Base-by-base conservation (phyloP, 139 green algal genomes). In the Picochlorum costavermella region DNA sequence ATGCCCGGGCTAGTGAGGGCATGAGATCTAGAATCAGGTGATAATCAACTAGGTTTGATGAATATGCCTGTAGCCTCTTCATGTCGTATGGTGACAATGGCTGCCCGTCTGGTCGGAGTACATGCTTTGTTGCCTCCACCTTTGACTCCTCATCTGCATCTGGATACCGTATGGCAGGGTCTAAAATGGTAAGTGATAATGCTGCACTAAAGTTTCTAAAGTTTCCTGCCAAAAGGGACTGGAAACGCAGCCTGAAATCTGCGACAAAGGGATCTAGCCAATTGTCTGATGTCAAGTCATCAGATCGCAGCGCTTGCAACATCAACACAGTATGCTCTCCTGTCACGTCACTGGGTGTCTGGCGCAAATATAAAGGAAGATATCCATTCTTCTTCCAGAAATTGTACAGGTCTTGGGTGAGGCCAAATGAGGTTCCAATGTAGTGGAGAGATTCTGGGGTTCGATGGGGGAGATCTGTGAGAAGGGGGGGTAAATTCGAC, bases 301-400 rank as follows among this genome's bases (percentile, higher is more conserved):
- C 68, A 20, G 81, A 79, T 50, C 53, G 6, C 61, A 98, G 83
- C 23, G 89, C 68, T 16, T 72, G 73, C 28, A 96, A 59, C 87
- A 96, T 88, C 33, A 98, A 83, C 50, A 84, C 80, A 2, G 87
- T 96, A 84, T 97, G 81, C 81, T 98, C 92, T 4, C 91, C 83
- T 45, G 89, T 96, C 16, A 83, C 72, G 6, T 95, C 88, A 56
- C 69, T 84, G 23, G 90, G 63, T 14, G 77, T 93, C 75, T 98
- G 92, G 1, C 93, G 77, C 43, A 98, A 67, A 83, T 98, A 98
- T 26, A 97, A 66, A 0, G 93, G 91, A 50, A 75, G 20, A 70
- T 87, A 96, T 26, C 73, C 80, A 5, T 66, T 68, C 37, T 80
- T 80, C 10, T 69, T 68, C 93, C 93, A 98, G 76, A 97, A 98